Base-by-base conservation (phyloP, 768 basidiomycete species). In the Auriscalpium vulgare region DNA sequence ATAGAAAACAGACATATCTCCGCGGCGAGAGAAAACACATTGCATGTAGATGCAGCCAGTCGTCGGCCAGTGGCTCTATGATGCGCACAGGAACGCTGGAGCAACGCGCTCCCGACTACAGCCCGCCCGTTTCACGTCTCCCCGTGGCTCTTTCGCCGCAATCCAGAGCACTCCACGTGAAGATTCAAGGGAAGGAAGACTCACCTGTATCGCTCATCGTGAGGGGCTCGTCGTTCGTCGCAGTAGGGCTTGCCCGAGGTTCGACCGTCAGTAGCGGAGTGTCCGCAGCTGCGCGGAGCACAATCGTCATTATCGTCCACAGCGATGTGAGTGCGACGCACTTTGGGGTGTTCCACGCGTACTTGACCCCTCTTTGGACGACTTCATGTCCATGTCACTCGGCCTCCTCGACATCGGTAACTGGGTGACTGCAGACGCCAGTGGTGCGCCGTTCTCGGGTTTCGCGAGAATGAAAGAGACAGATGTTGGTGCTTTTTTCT, bases 401-500 rank as follows among this genome's bases (percentile, higher is more conserved):
- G 54, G 5, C 47, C 54, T 60, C 38, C 37, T 56, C 29, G 55
- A 19, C 23, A 45, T 35, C 14, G 55, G 58, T 37, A 62, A 53
- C 19, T 47, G 56, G 8, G 58, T 36, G 34, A 57, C 47, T 54
- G 61, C 61, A 50, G 61, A 60, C 2, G 50, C 36, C 8, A 40
- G 36, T n/a, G 58, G 55, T 17, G 56, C 36, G 46, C 36, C 43
- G 8, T 47, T 50, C 47, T 62, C 48, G 14, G 61, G 59, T 10
- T 29, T 45, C 13, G 61, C 61, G 13, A 62, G 19, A 6, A 62
- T 13, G 19, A 62, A 53, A 10, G 61, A 62, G 1, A 62, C 48
- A 37, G 61, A 62, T 10, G 56, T 46, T 1, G 61, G 59, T 16
- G 61, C 61, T n/a, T 47, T 46, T n/a, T 52, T 56, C 46, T 57